Evolutionary conservation across 352 stramenopile species (phyloP).

Genomic region (Pythium scleroteichum): DNA sequence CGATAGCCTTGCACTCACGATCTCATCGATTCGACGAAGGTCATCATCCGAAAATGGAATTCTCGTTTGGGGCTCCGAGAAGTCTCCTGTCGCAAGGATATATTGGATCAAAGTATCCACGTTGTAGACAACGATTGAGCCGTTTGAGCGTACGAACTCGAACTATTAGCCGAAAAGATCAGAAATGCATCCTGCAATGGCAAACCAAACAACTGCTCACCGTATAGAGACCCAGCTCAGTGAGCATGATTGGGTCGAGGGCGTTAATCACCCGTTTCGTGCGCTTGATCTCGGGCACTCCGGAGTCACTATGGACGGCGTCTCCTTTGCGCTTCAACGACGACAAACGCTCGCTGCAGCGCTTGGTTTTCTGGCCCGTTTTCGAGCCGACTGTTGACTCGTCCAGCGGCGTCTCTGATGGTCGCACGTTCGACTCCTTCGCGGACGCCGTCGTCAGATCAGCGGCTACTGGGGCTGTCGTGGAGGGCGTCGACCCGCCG

Average conservation of each 20-base stretch:
- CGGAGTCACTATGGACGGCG: conserved; percentile 20
- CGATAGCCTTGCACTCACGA: conserved; percentile 37
- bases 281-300: conserved; percentile 42
- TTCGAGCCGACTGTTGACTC: not conserved
- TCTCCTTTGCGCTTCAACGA: conserved; percentile 58
- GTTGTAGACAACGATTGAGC: conserved; percentile 84
- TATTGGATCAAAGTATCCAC: conserved; percentile 88
- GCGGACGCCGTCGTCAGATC: conserved; percentile 2
- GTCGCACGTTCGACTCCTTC: conserved; percentile 19
- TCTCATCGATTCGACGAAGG: conserved; percentile 66
- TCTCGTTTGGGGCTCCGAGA: conserved; percentile 86
- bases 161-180: conserved; percentile 44
- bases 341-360: conserved; percentile 57
- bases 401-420: conserved; percentile 4
- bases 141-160: conserved; percentile 80
- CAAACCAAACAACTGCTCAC: conserved; percentile 37
- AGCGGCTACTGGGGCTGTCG: not conserved
- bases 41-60: conserved; percentile 87
- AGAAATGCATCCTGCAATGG: conserved; percentile 7
- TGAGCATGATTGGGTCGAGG: conserved; percentile 89
- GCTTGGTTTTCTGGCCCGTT: conserved; percentile 34
- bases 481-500: conserved; percentile 34
- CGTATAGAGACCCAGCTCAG: conserved; percentile 71
- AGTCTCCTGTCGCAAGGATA: conserved; percentile 87
- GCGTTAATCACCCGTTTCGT: conserved; percentile 70